Conservation (phyloP, 2,329 filamentous ascomycete genomes). For the Endoconidiophora laricicola region DNA sequence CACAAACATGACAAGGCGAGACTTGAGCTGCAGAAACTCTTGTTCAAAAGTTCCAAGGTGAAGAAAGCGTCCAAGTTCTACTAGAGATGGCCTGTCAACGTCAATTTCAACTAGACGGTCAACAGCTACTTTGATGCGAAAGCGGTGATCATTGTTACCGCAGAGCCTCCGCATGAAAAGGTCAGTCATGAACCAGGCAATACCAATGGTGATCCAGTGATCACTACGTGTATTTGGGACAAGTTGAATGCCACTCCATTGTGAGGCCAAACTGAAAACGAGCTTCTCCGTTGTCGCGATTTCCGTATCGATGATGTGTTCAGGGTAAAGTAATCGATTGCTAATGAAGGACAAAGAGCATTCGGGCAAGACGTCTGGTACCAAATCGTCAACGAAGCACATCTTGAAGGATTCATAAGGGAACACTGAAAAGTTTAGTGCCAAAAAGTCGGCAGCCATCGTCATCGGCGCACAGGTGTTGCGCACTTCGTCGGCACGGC, state of each 20-base stretch:
- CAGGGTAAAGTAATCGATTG: conserved; percentile 67
- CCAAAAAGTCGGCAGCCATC: conserved; percentile 78
- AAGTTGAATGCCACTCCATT: conserved; percentile 91
- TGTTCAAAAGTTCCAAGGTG: conserved; percentile 70
- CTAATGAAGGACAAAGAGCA: conserved; percentile 81
- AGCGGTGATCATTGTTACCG: conserved; percentile 89
- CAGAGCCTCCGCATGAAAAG: conserved; percentile 79
- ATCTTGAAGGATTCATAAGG: conserved; percentile 86
- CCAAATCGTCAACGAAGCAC: conserved; percentile 83
- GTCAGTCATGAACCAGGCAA: conserved; percentile 90
- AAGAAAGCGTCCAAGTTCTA: conserved; percentile 60
- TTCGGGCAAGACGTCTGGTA: conserved; percentile 56
- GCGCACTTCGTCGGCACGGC: conserved; percentile 62
- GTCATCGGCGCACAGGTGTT: conserved; percentile 79
- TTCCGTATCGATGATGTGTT: conserved; percentile 71
- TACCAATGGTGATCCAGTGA: conserved; percentile 76
- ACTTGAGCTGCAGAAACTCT: conserved; percentile 83
- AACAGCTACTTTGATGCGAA: conserved; percentile 68
- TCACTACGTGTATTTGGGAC: conserved; percentile 67
- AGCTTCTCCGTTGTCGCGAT: conserved; percentile 66
- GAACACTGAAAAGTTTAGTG: conserved; percentile 74
- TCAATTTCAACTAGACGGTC: conserved; percentile 73
- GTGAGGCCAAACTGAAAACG: conserved; percentile 69
- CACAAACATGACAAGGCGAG: conserved; percentile 80
- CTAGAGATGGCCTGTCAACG: conserved; percentile 63